Percentiles rank a stretch among this genome's conserved stretches.
These are phyloP conservation scores for Uronychia binucleata DNA, from an alignment of 73 alveolate genomes.

Conservation along the genomic window DNA sequence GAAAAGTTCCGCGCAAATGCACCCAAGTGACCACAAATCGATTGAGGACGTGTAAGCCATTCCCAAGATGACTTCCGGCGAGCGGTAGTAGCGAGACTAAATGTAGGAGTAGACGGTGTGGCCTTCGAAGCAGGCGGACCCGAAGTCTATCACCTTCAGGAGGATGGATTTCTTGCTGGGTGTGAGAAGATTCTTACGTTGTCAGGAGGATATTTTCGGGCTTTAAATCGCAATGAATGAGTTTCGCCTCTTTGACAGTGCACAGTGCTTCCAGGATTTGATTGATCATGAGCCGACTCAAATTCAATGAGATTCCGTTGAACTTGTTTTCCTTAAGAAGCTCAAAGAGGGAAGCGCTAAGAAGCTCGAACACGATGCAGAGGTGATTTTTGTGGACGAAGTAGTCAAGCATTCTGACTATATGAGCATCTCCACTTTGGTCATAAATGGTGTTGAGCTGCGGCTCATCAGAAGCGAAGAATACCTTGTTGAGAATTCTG, in stretches of 20 bases:
- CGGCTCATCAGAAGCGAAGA: too few species aligned
- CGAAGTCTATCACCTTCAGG: slow-evolving; percentile 73
- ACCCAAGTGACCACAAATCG: slow-evolving; percentile 91
- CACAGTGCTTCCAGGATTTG: slow-evolving; percentile 56
- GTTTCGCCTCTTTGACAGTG: slow-evolving; percentile 40
- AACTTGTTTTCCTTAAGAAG: slow-evolving; percentile 52
- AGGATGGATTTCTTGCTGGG: slow-evolving; percentile 16
- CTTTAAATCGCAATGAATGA: slow-evolving; percentile 69
- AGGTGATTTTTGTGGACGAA: slow-evolving; percentile 68
- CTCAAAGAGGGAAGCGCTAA: slow-evolving; percentile 64
- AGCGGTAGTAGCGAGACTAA: slow-evolving; percentile 74
- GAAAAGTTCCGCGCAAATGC: slow-evolving; percentile 77
- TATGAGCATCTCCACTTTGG: slow-evolving; percentile 56
- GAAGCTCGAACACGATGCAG: slow-evolving; percentile 80
- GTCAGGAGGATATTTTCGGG: slow-evolving; percentile 67
- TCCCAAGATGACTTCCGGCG: slow-evolving; percentile 91
- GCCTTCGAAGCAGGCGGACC: slow-evolving; percentile 75
- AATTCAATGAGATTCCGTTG: slow-evolving; percentile 49
- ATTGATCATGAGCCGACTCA: slow-evolving; percentile 37
- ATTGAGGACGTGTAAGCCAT: slow-evolving; percentile 80
- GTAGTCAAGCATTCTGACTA: slow-evolving; percentile 70
- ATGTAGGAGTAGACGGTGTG: slow-evolving; percentile 62
- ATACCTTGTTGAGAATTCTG: slow-evolving; percentile 48
- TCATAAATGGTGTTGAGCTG: slow-evolving; percentile 55
- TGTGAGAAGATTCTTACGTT: neutral